Percentiles rank a stretch among this genome's conserved stretches.
Evolutionary conservation across 768 basidiomycete genomes (phyloP).

Genomic region (Xerocomellus intermedius): DNA sequence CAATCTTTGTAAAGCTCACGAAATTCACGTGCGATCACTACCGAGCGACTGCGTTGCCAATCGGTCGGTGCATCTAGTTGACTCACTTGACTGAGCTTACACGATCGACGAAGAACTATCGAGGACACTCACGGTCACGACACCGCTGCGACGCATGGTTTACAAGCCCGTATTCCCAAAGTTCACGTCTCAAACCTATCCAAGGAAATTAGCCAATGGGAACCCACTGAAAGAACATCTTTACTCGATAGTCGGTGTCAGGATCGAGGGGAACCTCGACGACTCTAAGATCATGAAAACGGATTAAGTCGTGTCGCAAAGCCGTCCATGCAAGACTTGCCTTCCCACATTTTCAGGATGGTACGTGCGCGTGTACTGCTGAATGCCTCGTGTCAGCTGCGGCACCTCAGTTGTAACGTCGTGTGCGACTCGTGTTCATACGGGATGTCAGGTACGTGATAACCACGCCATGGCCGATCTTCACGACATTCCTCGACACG

Average conservation of each 20-base stretch:
- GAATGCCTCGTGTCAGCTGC: slow-evolving; percentile 50
- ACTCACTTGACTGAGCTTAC: slow-evolving; percentile 3
- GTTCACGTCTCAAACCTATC: slow-evolving; percentile 35
- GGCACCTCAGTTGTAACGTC: slow-evolving; percentile 46
- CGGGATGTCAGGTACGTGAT: slow-evolving; percentile 19
- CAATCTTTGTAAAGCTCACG: slow-evolving; percentile 52
- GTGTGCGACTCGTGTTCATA: slow-evolving; percentile 40
- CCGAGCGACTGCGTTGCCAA: slow-evolving; percentile 77
- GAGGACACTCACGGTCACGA: slow-evolving; percentile 54
- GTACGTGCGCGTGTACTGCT: slow-evolving; percentile 65
- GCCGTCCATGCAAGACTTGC: slow-evolving; percentile 33
- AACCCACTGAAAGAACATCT: slow-evolving; percentile 7
- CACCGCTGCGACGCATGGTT: slow-evolving; percentile 58
- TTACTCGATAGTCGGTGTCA: slow-evolving; percentile 67
- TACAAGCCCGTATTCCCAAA: slow-evolving; percentile 58
- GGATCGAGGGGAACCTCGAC: slow-evolving; percentile 54
- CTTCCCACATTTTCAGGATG: slow-evolving; percentile 53
- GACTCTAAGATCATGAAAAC: slow-evolving; percentile 40
- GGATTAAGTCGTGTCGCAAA: background rate
- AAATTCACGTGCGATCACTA: slow-evolving; percentile 65
- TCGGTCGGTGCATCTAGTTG: slow-evolving; percentile 71
- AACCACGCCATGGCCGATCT: slow-evolving; percentile 35
- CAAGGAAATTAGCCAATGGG: background rate
- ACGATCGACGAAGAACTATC: background rate
- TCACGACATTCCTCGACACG: slow-evolving; percentile 40